Evolutionary conservation across 805 yeast species (phyloP), one percentile per base, ranked within the genome.

Genomic region (Pichia ethanolica): DNA sequence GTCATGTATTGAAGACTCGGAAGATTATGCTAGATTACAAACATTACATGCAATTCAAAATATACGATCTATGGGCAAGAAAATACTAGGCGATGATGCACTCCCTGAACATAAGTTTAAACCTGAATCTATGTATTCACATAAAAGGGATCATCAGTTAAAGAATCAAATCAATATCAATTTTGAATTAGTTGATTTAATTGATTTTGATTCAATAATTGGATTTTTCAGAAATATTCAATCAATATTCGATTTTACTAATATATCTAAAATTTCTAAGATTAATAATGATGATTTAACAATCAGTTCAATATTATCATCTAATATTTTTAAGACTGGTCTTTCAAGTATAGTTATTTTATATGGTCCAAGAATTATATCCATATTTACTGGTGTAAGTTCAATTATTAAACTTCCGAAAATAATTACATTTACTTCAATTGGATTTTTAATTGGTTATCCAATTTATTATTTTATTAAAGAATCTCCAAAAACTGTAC

Each of bases 401-500:
- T 62, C 68, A 1, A 47, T 66, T 3, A 59, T 67, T 1, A 51
- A 53, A 36, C 49, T 51, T 38, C 72, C 66, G 7, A 49, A 56
- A 28, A 53, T 54, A 33, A 68, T 68, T 7, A 74, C 75, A 0
- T 62, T 61, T 27, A 62, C 61, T 1, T 49, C 64, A 5, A 28
- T 61, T 32, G 59, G 58, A 13, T 50, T 56, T n/a, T 56, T 72
- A 6, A 73, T 77, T 28, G 67, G 65, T 8, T 39, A 62, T 39
- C 69, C 69, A 11, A 49, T 57, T 7, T 63, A 61, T 39, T 89
- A 86, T 59, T 63, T 89, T 50, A 69, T 89, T 20, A 72, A 74
- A 51, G 98, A 93, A 64, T 79, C 95, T 12, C 97, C 97, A 3
- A 79, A 84, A 58, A 96, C 97, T 0, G 80, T 88, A 58, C 95